These are phyloP conservation scores for Colletotrichum sp. DNA, from an alignment of 2,329 filamentous ascomycete genomes.

Conservation along the genomic window DNA sequence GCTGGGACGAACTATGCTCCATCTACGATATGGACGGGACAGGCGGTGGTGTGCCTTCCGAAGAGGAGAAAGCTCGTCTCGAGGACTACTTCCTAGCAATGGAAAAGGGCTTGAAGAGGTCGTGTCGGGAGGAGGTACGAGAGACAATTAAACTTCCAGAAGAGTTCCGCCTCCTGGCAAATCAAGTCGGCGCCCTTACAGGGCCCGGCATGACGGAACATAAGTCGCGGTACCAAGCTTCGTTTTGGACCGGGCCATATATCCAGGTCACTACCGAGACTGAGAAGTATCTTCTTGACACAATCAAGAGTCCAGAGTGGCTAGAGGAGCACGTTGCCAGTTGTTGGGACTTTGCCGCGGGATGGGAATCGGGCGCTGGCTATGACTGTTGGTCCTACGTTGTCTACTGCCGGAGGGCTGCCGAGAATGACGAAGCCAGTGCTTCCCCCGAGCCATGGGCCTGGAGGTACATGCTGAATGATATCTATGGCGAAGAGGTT, in stretches of 20 bases:
- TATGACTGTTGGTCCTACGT: neutral
- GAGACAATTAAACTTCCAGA: neutral
- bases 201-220: neutral
- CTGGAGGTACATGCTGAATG: neutral
- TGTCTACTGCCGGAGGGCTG: neutral
- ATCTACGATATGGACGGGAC: neutral
- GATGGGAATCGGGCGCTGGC: neutral
- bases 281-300: neutral
- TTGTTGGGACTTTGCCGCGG: neutral
- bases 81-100: neutral
- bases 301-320: neutral
- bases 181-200: neutral
- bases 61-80: neutral
- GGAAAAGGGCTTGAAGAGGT: neutral
- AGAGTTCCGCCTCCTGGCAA: neutral
- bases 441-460: neutral
- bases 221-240: neutral
- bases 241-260: neutral
- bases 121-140: neutral
- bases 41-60: neutral
- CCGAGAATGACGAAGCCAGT: neutral
- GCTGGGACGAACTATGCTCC: neutral
- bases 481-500: neutral
- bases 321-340: neutral
- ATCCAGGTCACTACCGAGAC: neutral